Evolutionary conservation across 768 basidiomycete genomes (phyloP), one percentile per base, ranked within the genome.

Genomic region (Austroboletus festivus): DNA sequence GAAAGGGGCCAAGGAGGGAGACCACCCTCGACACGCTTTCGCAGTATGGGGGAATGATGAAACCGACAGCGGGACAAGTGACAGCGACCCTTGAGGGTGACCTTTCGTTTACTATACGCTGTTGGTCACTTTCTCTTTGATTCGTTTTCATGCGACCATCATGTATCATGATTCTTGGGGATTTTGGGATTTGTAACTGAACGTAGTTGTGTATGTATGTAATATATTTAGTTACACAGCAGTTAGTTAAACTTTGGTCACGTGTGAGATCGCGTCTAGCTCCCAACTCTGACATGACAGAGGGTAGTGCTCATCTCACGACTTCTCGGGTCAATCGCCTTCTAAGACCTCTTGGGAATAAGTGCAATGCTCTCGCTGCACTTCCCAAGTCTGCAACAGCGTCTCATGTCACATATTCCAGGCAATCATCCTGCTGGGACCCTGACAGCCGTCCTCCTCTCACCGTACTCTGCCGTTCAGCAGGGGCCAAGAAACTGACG

Each of bases 31-130:
- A 39, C 73, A 80, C 30, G 84, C 86, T 8, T 93, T 93, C 59
- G 90, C 91, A 18, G 87, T 89, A 11, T 89, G 83, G 81, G 91
- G 90, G 1, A 85, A 89, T 34, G 90, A 93, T 60, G 90, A 92
- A 67, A 91, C 86, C 47, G 90, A 93, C 56, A 89, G 86, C 62
- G 85, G 84, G 59, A 76, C 87, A 13, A 90, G 88, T 53, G 89
- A 90, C 58, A 83, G 77, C 44, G 83, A 85, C 49, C 60, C 59
- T 23, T 74, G 55, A 68, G n/a, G n/a, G n/a, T n/a, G n/a, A n/a
- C n/a, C n/a, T n/a, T n/a, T 28, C 5, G 2, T 5, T 13, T 20
- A 13, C 24, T 24, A n/a, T 26, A 16, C 38, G 28, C 26, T 23
- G 38, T 24, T 9, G 34, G 21, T 24, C 34, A n/a, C 23, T 22